Evolutionary conservation across 164 flowering plant species (phyloP).

Genomic region (Chloranthus sessilifolius): DNA sequence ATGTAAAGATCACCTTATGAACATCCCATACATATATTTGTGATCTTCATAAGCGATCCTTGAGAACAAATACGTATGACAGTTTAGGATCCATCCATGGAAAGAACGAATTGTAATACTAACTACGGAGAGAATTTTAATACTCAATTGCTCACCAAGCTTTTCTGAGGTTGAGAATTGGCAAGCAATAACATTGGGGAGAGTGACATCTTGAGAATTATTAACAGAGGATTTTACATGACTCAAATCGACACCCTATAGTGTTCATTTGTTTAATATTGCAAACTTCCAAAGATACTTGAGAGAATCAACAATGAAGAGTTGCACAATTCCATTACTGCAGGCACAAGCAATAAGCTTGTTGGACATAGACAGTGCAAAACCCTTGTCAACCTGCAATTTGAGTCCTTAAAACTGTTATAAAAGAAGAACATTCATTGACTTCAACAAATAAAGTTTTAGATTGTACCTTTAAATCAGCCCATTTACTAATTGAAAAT

Average conservation of each 20-base stretch:
- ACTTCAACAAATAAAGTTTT: too few relatives aligned
- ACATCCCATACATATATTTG: constrained; percentile 61
- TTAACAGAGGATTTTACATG: constrained; percentile 7
- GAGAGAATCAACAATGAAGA: constrained; percentile 33
- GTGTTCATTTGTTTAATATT: constrained; percentile 26
- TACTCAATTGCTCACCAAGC: constrained; percentile 42
- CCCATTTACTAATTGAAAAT: too few relatives aligned
- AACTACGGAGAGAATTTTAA: not conserved
- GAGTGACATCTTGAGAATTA: constrained; percentile 15
- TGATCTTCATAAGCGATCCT: constrained; percentile 73
- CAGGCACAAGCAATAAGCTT: constrained; percentile 73
- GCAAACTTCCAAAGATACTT: constrained; percentile 38
- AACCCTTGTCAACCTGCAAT: constrained; percentile 55
- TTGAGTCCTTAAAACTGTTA: constrained; percentile 5
- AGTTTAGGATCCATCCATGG: not conserved
- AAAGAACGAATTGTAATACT: too few relatives aligned
- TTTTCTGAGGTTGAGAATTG: constrained; percentile 56
- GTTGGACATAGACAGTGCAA: constrained; percentile 49
- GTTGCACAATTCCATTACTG: constrained; percentile 56
- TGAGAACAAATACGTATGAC: constrained; percentile 26
- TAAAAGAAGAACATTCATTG: too few relatives aligned
- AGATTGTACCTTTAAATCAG: too few relatives aligned
- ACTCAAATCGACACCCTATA: constrained; percentile 11
- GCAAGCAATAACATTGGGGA: constrained; percentile 79
- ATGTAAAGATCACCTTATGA: constrained; percentile 40